Evolutionary conservation across 805 yeast genomes (phyloP), one percentile per base, ranked within the genome.

Genomic region (Crinitomyces ghanaensis): DNA sequence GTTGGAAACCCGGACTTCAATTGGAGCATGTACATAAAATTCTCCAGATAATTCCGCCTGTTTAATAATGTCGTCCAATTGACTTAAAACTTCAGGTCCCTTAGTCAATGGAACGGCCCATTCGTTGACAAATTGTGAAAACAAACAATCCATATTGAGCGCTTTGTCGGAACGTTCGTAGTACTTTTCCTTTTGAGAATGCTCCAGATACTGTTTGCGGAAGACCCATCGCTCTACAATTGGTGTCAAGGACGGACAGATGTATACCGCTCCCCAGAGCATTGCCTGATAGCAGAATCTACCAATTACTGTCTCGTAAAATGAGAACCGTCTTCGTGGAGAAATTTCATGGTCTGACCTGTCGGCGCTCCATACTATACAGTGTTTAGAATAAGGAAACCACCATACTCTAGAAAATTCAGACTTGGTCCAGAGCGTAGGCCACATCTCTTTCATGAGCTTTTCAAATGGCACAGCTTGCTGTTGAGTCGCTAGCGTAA

Each of bases 391-490:
- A 56, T 88, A 91, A 1, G 98, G 97, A 57, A 80, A 91, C 97
- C 97, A 91, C 96, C 97, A 88, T 31, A 85, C 72, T 43, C 97
- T 72, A 29, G 85, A 78, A 50, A 74, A 88, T 59, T 88, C 98
- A n/a, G 84, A 69, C 30, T 83, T 74, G 3, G 81, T 72, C 94
- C 96, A 88, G 28, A 88, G 57, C 9, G 65, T 63, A 44, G 79
- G 83, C 84, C 93, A 84, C 9, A 44, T 37, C 38, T 60, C 59
- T 39, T 72, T 64, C 45, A 88, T 57, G 16, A 88, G 59, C 5
- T 83, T 72, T 16, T 78, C 79, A 49, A 88, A 84, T 18, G 73
- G 62, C 46, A 88, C 75, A 23, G 85, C 77, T 56, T 84, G 93
- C 52, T 83, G 91, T 31, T 71, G 66, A 6, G 93, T 77, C 54